phyloP scores from a whole-genome alignment of 2,329 filamentous ascomycete genomes.

The Aspergillus pseudonomiae region DNA sequence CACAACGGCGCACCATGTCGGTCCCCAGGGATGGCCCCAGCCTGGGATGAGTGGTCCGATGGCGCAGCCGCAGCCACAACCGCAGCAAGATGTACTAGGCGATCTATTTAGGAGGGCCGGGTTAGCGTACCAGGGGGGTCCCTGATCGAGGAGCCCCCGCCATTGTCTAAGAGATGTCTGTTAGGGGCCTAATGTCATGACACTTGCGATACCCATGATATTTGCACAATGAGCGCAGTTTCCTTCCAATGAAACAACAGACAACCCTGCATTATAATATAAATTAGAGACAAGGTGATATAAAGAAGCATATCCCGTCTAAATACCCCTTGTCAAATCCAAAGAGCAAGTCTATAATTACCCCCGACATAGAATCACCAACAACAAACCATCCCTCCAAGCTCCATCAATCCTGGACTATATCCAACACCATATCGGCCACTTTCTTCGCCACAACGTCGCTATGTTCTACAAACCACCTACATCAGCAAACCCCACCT shows the following conservation, averaged over 20 bases:
- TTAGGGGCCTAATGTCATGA: slow-evolving; percentile 4
- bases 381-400: not conserved
- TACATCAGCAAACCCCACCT: slow-evolving; percentile 12
- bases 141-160: not conserved
- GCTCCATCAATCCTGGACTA: slow-evolving; percentile 28
- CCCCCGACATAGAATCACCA: not conserved
- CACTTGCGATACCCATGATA: slow-evolving; percentile 13
- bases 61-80: slow-evolving; percentile 17
- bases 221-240: not conserved
- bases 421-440: slow-evolving; percentile 50
- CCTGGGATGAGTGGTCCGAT: slow-evolving; percentile 14
- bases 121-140: slow-evolving; percentile 30
- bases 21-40: slow-evolving; percentile 24
- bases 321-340: not conserved
- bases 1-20: slow-evolving; percentile 49
- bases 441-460: slow-evolving; percentile 57
- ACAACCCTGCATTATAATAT: not conserved
- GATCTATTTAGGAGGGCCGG: slow-evolving; percentile 49
- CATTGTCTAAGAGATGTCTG: not conserved
- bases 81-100: slow-evolving; percentile 41
- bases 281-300: not conserved
- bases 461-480: slow-evolving; percentile 36
- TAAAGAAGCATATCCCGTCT: not conserved
- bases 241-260: not conserved
- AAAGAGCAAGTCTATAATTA: not conserved